Evolutionary conservation across 2,329 filamentous ascomycete species (phyloP).

Genomic region (Colletotrichum sojae): DNA sequence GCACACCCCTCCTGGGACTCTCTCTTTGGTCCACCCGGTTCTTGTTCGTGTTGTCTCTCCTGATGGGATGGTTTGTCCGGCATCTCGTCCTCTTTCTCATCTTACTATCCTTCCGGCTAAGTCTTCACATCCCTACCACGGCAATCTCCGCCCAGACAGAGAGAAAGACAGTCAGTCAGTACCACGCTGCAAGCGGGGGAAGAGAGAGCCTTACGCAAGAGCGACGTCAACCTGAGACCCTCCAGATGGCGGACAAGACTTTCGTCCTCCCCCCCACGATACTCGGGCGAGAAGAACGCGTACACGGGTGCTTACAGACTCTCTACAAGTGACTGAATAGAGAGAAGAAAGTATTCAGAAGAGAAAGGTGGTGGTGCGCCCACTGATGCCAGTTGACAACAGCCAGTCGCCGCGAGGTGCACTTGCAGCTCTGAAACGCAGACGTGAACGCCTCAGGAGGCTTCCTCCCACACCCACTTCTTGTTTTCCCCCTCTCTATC

Average conservation of each 20-base stretch:
- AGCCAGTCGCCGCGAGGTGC: slow-evolving; percentile 29
- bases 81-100: neutral
- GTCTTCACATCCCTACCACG: neutral
- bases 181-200: no score
- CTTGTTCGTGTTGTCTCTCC: neutral
- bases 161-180: no score
- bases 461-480: slow-evolving; percentile 25
- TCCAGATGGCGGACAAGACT: neutral
- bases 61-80: neutral
- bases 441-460: slow-evolving; percentile 35
- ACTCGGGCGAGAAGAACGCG: neutral
- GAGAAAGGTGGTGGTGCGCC: slow-evolving; percentile 7
- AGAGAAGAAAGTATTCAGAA: neutral
- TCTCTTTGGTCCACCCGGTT: neutral
- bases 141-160: neutral
- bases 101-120: neutral
- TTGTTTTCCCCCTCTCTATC: no score
- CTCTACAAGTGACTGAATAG: slow-evolving; percentile 1
- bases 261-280: neutral
- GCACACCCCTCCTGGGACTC: neutral
- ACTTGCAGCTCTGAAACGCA: slow-evolving; percentile 38
- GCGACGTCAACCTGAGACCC: slow-evolving; percentile 25
- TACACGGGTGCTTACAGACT: slow-evolving; percentile 8
- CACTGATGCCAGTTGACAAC: slow-evolving; percentile 11
- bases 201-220: slow-evolving; percentile 11